Percentiles rank a stretch among this genome's conserved stretches.
phyloP scores from a whole-genome alignment of 1,284 basidiomycete species.

The Apiotrichum laibachii region DNA sequence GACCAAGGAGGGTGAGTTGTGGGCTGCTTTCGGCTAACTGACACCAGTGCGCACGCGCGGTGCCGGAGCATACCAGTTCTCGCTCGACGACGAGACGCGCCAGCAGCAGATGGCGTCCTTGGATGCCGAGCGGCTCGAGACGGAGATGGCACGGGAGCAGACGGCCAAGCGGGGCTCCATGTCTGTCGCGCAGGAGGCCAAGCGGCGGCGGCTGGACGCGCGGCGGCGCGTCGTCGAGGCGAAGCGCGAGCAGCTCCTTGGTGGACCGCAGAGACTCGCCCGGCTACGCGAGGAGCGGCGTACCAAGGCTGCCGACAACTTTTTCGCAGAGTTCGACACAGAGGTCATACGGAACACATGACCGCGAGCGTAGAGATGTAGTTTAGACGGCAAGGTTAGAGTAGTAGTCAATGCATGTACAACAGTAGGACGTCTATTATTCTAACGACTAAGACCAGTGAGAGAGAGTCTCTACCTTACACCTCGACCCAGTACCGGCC shows the following conservation, averaged over 20 bases:
- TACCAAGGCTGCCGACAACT: constrained; percentile 37
- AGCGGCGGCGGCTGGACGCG: constrained; percentile 78
- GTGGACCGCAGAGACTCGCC: constrained; percentile 40
- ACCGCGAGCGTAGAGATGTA: not conserved
- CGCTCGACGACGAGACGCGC: constrained; percentile 72
- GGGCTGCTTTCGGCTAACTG: not conserved
- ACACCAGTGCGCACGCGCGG: constrained; percentile 66
- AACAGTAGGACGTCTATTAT: constrained; percentile 4
- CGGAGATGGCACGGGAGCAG: constrained; percentile 61
- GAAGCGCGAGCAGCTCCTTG: constrained; percentile 66
- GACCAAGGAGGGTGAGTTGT: constrained; percentile 61
- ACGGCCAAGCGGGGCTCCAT: constrained; percentile 25
- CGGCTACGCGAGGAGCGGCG: constrained; percentile 25
- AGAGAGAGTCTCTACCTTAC: constrained; percentile 7
- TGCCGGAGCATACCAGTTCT: constrained; percentile 86
- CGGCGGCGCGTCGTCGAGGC: constrained; percentile 71
- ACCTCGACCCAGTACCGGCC: constrained; percentile 25
- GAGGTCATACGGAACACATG: constrained; percentile 21
- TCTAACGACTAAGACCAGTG: not conserved
- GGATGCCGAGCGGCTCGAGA: constrained; percentile 65
- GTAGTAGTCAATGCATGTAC: constrained; percentile 9
- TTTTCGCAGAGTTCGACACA: constrained; percentile 34
- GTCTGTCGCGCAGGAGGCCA: constrained; percentile 61
- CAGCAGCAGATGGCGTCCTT: constrained; percentile 75
- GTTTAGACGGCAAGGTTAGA: not conserved